Percentiles rank a stretch among this genome's conserved stretches.
phyloP scores from a whole-genome alignment of 106 monocot genomes.

The Vanilla planifolia region DNA sequence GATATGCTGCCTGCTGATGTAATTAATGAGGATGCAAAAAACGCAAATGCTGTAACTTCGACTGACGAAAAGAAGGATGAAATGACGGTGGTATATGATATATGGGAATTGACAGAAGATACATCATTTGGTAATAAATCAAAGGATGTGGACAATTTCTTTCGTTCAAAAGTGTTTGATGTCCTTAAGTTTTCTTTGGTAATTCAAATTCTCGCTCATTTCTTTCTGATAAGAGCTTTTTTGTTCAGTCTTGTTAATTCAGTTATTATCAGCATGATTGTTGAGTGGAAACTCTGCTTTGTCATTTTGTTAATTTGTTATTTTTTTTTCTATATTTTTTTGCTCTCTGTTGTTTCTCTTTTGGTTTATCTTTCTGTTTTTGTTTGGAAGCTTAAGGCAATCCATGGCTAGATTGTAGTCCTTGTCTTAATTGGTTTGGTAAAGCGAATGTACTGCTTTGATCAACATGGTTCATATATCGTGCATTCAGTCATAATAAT shows the following conservation, averaged over 20 bases:
- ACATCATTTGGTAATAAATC: slow-evolving; percentile 9
- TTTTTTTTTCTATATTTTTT: neutral
- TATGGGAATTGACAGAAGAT: slow-evolving; percentile 51
- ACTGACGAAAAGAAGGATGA: slow-evolving; percentile 19
- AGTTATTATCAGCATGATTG: slow-evolving; percentile 1
- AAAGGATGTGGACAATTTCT: slow-evolving; percentile 31
- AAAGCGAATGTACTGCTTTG: too few relatives aligned
- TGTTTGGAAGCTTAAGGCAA: too few relatives aligned
- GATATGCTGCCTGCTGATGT: slow-evolving; percentile 17
- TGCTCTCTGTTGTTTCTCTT: neutral
- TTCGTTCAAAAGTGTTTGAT: slow-evolving; percentile 73
- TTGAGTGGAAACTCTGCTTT: neutral
- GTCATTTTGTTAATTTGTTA: neutral
- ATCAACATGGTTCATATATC: too few relatives aligned
- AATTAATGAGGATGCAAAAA: slow-evolving; percentile 5
- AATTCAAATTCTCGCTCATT: slow-evolving; percentile 6
- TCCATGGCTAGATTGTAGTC: too few relatives aligned
- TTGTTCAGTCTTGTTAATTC: neutral
- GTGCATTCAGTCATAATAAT: too few relatives aligned
- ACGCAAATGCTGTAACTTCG: slow-evolving; percentile 2
- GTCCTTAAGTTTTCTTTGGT: slow-evolving; percentile 70
- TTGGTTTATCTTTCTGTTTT: too few relatives aligned
- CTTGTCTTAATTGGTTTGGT: too few relatives aligned
- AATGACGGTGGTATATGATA: slow-evolving; percentile 23
- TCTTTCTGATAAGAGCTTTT: neutral